These are phyloP conservation scores for Neurospora hispaniola DNA, from an alignment of 495 filamentous ascomycete species.

Conservation along the genomic window DNA sequence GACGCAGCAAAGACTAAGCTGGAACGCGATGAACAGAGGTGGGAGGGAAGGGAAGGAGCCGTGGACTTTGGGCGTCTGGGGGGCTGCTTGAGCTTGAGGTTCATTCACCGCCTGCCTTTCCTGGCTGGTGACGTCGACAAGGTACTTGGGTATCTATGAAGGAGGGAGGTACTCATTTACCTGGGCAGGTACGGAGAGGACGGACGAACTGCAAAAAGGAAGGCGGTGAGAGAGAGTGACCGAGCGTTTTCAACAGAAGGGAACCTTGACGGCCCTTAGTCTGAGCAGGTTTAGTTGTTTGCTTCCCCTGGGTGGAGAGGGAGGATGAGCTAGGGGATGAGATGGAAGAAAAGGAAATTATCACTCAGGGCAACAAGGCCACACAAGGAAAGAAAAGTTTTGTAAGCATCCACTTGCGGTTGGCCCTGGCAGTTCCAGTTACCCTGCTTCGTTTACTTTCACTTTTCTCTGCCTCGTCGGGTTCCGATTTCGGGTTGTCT, in stretches of 20 bases:
- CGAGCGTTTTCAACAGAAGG: background rate
- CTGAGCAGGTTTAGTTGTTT: background rate
- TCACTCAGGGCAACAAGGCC: background rate
- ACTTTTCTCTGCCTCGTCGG: background rate
- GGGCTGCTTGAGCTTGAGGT: conserved; percentile 16
- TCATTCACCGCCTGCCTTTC: background rate
- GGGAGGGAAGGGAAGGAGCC: conserved; percentile 35
- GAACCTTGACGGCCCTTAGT: background rate
- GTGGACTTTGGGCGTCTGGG: conserved; percentile 81
- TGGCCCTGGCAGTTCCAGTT: background rate
- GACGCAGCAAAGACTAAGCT: conserved; percentile 47
- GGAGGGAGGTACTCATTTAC: background rate
- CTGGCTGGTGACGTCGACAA: background rate
- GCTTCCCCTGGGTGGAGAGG: background rate
- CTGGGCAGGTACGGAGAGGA: background rate
- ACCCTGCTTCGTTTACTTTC: background rate
- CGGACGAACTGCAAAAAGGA: background rate
- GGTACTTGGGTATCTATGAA: background rate
- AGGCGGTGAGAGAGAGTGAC: background rate
- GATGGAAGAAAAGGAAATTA: background rate
- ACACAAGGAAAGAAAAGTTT: background rate
- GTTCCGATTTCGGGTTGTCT: background rate
- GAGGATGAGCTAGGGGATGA: background rate
- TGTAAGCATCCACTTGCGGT: background rate
- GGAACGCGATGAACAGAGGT: conserved; percentile 42